phyloP scores from a whole-genome alignment of 1,139 yeast genomes.

The Candida sojae region DNA sequence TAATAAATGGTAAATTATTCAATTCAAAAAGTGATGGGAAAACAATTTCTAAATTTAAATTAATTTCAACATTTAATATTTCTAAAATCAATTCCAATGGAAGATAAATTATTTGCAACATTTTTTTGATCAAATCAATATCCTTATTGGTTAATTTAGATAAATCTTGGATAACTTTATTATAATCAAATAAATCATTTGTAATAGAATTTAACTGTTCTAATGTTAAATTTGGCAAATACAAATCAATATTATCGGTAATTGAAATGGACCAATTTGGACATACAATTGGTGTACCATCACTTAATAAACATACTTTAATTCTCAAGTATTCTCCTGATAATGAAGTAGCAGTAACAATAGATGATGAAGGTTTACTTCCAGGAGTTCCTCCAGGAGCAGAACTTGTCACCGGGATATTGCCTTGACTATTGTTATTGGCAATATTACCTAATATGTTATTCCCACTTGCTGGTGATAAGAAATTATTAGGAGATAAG shows the following conservation, averaged over 20 bases:
- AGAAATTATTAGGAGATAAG: conserved; percentile 43
- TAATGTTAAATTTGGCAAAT: conserved; percentile 43
- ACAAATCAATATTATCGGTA: conserved; percentile 57
- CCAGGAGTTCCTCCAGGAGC: conserved; percentile 20
- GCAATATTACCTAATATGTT: conserved; percentile 8
- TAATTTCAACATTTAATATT: conserved; percentile 56
- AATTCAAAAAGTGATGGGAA: conserved; percentile 79
- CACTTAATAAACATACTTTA: conserved; percentile 71
- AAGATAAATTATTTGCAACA: conserved; percentile 49
- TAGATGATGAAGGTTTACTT: conserved; percentile 43
- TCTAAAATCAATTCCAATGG: conserved; percentile 64
- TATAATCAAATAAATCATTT: conserved; percentile 43
- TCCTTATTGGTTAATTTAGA: conserved; percentile 40
- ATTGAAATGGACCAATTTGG: conserved; percentile 68
- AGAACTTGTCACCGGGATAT: conserved; percentile 6
- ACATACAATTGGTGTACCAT: conserved; percentile 84
- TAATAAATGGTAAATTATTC: conserved; percentile 52
- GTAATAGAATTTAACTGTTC: conserved; percentile 46
- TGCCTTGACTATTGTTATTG: conserved; percentile 6
- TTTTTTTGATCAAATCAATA: conserved; percentile 37
- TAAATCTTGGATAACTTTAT: conserved; percentile 43
- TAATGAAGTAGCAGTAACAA: conserved; percentile 90
- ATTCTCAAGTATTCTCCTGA: conserved; percentile 78
- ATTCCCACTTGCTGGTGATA: conserved; percentile 30
- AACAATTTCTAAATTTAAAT: conserved; percentile 74